Conservation (phyloP, 169 alveolate species). For the Plasmodium gonderi region DNA sequence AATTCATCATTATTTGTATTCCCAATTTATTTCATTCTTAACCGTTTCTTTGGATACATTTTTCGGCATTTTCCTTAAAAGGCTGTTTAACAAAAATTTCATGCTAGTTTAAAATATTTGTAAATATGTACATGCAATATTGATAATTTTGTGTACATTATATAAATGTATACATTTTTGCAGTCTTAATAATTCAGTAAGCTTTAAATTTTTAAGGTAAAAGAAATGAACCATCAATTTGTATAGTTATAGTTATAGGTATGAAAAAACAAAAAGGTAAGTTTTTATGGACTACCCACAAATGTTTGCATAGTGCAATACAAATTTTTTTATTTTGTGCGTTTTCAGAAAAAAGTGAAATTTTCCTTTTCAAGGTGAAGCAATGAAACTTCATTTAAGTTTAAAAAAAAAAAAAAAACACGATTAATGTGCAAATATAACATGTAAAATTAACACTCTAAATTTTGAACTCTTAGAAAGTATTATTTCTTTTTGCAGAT, state of each 20-base stretch:
- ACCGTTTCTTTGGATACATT: constrained; percentile 43
- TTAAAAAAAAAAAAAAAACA: background rate
- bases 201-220: background rate
- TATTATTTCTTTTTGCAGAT: background rate
- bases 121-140: background rate
- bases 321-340: background rate
- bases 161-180: background rate
- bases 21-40: background rate
- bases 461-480: background rate
- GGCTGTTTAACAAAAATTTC: constrained; percentile 31
- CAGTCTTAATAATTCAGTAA: background rate
- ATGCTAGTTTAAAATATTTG: background rate
- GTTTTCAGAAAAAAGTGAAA: background rate
- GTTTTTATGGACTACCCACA: background rate
- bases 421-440: background rate
- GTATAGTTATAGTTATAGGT: background rate
- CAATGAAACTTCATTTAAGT: background rate
- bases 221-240: background rate
- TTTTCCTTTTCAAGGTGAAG: background rate
- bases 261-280: background rate
- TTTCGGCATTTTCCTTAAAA: constrained; percentile 59
- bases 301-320: background rate
- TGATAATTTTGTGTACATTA: background rate
- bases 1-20: background rate
- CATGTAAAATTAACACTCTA: background rate